phyloP scores from a whole-genome alignment of 306 rosid genomes.

The Pueraria montana region DNA sequence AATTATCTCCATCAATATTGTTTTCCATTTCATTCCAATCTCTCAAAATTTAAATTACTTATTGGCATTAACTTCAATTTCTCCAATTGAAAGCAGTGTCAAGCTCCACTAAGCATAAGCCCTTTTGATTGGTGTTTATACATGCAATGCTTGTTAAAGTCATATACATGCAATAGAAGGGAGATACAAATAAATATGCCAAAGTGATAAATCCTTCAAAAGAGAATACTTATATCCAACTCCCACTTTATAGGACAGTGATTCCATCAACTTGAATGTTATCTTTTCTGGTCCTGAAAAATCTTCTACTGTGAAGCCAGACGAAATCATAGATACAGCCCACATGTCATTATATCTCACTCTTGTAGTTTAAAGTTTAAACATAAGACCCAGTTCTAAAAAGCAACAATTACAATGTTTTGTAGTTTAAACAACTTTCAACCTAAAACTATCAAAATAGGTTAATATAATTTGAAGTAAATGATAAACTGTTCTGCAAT shows the following conservation, averaged over 20 bases:
- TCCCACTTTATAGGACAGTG: conserved; percentile 21
- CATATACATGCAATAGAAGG: conserved; percentile 4
- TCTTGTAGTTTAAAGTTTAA: not conserved
- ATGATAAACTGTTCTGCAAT: too few relatives aligned
- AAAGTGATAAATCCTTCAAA: conserved; percentile 12
- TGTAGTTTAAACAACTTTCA: conserved; percentile 26
- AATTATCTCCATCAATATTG: conserved; percentile 17
- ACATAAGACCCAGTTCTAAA: not conserved
- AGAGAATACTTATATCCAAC: conserved; percentile 27
- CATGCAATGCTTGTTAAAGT: not conserved
- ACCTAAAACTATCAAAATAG: conserved; percentile 40
- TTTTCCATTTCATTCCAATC: conserved; percentile 32
- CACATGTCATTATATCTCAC: not conserved
- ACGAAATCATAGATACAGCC: conserved; percentile 9
- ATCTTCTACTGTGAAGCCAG: not conserved
- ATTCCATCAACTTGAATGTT: conserved; percentile 23
- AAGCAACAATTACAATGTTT: not conserved
- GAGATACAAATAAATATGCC: conserved; percentile 1
- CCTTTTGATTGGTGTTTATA: conserved; percentile 27
- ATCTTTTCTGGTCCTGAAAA: not conserved
- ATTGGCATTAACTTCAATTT: too few relatives aligned
- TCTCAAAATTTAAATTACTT: conserved; percentile 22
- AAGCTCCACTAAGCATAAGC: not conserved
- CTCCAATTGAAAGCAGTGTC: too few relatives aligned
- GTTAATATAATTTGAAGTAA: not conserved